Percentiles rank a stretch among this genome's conserved stretches.
These are phyloP conservation scores for Vanderwaltozyma polyspora DNA, from an alignment of 805 yeast species.

Conservation along the genomic window DNA sequence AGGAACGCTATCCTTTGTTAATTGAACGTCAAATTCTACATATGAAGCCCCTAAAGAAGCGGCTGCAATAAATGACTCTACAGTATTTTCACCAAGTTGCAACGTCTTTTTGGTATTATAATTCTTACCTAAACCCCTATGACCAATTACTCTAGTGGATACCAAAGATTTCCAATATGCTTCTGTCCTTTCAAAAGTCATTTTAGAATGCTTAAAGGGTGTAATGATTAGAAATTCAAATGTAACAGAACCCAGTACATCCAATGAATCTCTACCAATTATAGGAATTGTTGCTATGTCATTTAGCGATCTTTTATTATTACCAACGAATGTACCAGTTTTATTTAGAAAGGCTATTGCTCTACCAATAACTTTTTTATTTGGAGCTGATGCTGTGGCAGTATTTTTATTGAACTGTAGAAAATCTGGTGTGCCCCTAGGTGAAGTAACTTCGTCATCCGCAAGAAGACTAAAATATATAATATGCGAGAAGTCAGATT, in stretches of 20 bases:
- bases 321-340: constrained; percentile 57
- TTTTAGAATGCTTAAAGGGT: constrained; percentile 41
- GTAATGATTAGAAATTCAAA: constrained; percentile 65
- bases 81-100: constrained; percentile 91
- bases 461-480: constrained; percentile 82
- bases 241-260: constrained; percentile 62
- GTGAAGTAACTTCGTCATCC: constrained; percentile 43
- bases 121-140: constrained; percentile 90
- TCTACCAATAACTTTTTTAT: constrained; percentile 38
- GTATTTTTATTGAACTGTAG: too few relatives aligned
- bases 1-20: constrained; percentile 83
- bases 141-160: constrained; percentile 87
- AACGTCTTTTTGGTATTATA: constrained; percentile 57
- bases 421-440: too few relatives aligned
- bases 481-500: constrained; percentile 40
- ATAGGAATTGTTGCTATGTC: constrained; percentile 63
- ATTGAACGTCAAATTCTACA: constrained; percentile 92
- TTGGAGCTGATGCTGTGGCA: neutral
- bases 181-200: constrained; percentile 28
- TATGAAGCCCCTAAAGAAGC: constrained; percentile 93
- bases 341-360: constrained; percentile 65
- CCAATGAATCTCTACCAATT: constrained; percentile 57
- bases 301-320: constrained; percentile 53
- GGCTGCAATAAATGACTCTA: constrained; percentile 90
- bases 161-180: constrained; percentile 88